A percentile compares a stretch with the other conserved stretches of the same genome.
These are phyloP conservation scores for Papiliotrema nemorosa DNA, from an alignment of 1,284 basidiomycete species.

Conservation along the genomic window DNA sequence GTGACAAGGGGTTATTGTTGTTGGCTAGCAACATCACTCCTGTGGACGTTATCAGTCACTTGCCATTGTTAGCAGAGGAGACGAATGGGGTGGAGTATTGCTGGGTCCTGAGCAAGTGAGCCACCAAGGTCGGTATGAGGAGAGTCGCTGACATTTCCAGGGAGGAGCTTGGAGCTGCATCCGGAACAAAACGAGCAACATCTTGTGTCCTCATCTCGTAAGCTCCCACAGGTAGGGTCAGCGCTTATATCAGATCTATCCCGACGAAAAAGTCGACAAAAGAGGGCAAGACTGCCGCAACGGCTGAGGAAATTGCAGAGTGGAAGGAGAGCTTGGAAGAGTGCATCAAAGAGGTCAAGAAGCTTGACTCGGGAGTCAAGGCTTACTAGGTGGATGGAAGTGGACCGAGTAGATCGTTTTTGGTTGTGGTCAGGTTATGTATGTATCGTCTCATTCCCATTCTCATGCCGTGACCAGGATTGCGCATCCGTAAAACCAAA, in stretches of 20 bases:
- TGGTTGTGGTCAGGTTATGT: neutral
- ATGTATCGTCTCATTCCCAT: neutral
- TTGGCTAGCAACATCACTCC: conserved; percentile 97
- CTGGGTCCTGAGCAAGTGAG: conserved; percentile 51
- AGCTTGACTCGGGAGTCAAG: conserved; percentile 53
- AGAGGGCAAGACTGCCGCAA: conserved; percentile 51
- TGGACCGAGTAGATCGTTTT: neutral
- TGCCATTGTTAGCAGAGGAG: conserved; percentile 93
- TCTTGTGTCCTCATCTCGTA: conserved; percentile 86
- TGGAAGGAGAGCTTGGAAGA: conserved; percentile 63
- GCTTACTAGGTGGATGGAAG: conserved; percentile 2
- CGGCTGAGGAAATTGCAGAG: conserved; percentile 61
- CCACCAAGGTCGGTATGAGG: neutral
- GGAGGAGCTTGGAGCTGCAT: conserved; percentile 92
- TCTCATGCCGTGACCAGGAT: neutral
- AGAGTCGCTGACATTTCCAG: conserved; percentile 56
- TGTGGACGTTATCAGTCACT: conserved; percentile 95
- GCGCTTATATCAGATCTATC: conserved; percentile 34
- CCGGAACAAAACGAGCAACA: conserved; percentile 95
- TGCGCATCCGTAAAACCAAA: too few relatives aligned
- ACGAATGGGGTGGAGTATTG: conserved; percentile 83
- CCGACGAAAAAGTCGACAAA: conserved; percentile 35
- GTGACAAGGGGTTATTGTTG: conserved; percentile 88
- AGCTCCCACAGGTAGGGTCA: too few relatives aligned
- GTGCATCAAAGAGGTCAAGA: conserved; percentile 77